These are phyloP conservation scores for Gleditsia sinensis DNA, from an alignment of 306 rosid genomes.

Conservation along the genomic window DNA sequence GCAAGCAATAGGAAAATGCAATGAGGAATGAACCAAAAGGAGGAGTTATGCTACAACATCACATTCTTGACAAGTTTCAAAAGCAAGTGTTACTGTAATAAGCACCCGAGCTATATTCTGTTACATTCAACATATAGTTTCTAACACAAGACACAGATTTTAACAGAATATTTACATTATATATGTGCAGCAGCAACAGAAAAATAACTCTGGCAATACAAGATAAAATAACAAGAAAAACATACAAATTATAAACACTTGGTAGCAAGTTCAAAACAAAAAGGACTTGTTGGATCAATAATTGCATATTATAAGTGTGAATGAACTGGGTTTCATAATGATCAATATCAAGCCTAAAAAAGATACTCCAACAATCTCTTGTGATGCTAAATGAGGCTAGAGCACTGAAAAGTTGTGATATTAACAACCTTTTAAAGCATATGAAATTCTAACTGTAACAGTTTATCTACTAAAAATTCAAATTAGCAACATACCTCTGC, in stretches of 20 bases:
- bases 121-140: slow-evolving; percentile 1
- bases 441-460: slow-evolving; percentile 1
- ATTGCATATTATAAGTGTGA: neutral
- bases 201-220: neutral
- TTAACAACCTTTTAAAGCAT: slow-evolving; percentile 14
- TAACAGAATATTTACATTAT: neutral
- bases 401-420: neutral
- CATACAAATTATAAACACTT: neutral
- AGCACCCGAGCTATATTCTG: slow-evolving; percentile 17
- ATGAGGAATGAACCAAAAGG: neutral
- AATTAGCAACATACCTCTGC: slow-evolving; percentile 63
- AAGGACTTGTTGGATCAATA: neutral
- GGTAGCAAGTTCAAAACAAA: neutral
- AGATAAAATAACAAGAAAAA: slow-evolving; percentile 21
- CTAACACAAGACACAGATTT: slow-evolving; percentile 7
- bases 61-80: slow-evolving; percentile 8
- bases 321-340: neutral
- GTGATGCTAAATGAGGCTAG: neutral
- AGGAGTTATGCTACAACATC: neutral
- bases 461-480: slow-evolving; percentile 10
- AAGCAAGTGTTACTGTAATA: slow-evolving; percentile 1
- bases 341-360: neutral
- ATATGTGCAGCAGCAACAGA: neutral
- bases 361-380: neutral
- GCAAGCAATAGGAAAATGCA: slow-evolving; percentile 17